Evolutionary conservation across 805 yeast species (phyloP).

Genomic region (Candida piceae): DNA sequence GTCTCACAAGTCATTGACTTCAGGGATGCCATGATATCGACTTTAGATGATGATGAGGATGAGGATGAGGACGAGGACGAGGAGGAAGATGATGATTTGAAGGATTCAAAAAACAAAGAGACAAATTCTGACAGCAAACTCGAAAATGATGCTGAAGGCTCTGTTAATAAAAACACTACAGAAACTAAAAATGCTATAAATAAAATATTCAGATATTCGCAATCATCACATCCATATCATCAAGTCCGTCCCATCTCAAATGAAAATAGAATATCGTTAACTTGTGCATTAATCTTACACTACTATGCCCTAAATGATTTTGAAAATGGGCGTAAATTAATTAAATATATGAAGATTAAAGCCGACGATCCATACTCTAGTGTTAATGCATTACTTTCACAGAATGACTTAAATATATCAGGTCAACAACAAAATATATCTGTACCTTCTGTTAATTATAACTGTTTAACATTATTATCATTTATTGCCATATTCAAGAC

Average conservation of each 20-base stretch:
- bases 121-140: constrained; percentile 5
- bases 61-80: too few species aligned
- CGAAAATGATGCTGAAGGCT: too few species aligned
- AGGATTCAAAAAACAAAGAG: constrained; percentile 6
- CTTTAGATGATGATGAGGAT: background rate
- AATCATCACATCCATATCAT: constrained; percentile 7
- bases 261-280: constrained; percentile 27
- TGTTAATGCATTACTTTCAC: too few species aligned
- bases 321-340: constrained; percentile 19
- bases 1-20: constrained; percentile 20
- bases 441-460: constrained; percentile 2
- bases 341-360: constrained; percentile 21
- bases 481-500: constrained; percentile 25
- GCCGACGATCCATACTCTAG: too few species aligned
- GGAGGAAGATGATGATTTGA: constrained; percentile 6
- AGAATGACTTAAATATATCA: too few species aligned
- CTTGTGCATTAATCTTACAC: constrained; percentile 27
- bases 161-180: too few species aligned
- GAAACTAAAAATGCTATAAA: constrained; percentile 9
- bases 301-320: constrained; percentile 20
- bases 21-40: constrained; percentile 7
- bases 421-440: too few species aligned
- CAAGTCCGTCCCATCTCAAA: constrained; percentile 18
- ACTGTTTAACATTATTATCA: constrained; percentile 25
- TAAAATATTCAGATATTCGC: constrained; percentile 13